These are phyloP conservation scores for Zygosaccharomyces pseudobailii DNA, from an alignment of 1,139 yeast genomes.

Conservation along the genomic window DNA sequence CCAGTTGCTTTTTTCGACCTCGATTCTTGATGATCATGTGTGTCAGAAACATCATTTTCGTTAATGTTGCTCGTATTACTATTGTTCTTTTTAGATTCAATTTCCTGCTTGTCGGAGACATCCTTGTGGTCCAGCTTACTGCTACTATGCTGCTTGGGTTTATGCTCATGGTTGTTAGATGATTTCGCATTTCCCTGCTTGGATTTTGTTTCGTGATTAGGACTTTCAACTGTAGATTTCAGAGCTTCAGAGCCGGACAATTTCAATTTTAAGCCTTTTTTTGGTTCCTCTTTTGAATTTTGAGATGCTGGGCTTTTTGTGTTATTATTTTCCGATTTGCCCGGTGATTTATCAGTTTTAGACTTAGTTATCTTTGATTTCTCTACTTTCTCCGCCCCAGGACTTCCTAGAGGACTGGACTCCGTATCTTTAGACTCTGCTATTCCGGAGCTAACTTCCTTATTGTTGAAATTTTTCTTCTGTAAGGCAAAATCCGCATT, in stretches of 20 bases:
- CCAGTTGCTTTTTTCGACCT: conserved; percentile 1
- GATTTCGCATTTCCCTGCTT: neutral
- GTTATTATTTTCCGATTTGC: too few species aligned
- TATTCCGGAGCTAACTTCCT: neutral
- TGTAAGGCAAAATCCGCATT: neutral
- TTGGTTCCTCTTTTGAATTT: too few species aligned
- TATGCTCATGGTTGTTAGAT: neutral
- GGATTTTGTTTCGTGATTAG: neutral
- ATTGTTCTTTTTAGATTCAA: neutral
- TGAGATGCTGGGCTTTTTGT: too few species aligned
- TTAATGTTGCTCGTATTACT: neutral
- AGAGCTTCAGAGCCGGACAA: neutral
- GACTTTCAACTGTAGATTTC: neutral
- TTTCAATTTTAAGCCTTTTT: too few species aligned
- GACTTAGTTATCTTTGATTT: too few species aligned
- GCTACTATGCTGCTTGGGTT: neutral
- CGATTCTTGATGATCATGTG: neutral
- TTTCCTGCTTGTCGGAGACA: neutral
- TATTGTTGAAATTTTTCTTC: neutral
- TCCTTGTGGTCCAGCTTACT: neutral
- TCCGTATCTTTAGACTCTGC: neutral
- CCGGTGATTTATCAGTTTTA: too few species aligned
- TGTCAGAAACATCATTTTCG: neutral
- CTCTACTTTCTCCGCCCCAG: too few species aligned
- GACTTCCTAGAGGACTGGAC: neutral